Base-by-base conservation (phyloP, 176 grass and related monocot genomes). In the Bonia amplexicaulis region DNA sequence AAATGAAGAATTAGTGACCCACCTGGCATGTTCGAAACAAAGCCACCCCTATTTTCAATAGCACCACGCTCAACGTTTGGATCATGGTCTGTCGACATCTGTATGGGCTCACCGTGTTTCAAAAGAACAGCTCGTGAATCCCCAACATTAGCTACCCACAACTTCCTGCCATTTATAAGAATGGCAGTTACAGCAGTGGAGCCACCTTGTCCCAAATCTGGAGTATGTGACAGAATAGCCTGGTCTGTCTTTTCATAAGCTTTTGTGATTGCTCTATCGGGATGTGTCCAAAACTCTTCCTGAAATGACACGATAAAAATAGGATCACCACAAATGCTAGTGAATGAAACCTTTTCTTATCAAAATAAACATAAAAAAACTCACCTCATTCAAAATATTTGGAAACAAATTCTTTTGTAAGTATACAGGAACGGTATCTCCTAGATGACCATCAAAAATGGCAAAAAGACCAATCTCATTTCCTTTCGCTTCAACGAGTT, bases 11-110 rank as follows among this genome's bases (percentile, higher is more conserved):
- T 26, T 26, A n/a, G 47, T 31, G 42, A 29, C 60, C 39, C 73
- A 95, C 95, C 95, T 93, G 92, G 95, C 85, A 95, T 90, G 57
- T 97, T 97, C 49, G 95, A 97, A 85, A 97, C 95, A 85, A 97
- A 97, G 44, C 95, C 92, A 75, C 92, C 95, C 67, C 78, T 94
- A 52, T 85, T 93, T 90, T 93, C 92, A 80, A 97, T 95, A 82
- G 76, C 84, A 6, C 75, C 70, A 20, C 92, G 92, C 76, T 94
- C 95, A 17, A 78, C 81, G 65, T 88, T 94, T 1, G 95, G 95
- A 66, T 97, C 95, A 84, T 97, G 95, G 75, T 97, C 95, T n/a
- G 61, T 84, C 9, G 95, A 91, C 86, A 97, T 88, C 74, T 94
- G 90, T 85, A 91, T 88, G 59, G 86, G 79, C 35, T 89, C 26